Percentiles rank a stretch among this genome's conserved stretches.
Evolutionary conservation across 768 basidiomycete genomes (phyloP).

Genomic region (Leucocoprinus birnbaumii): DNA sequence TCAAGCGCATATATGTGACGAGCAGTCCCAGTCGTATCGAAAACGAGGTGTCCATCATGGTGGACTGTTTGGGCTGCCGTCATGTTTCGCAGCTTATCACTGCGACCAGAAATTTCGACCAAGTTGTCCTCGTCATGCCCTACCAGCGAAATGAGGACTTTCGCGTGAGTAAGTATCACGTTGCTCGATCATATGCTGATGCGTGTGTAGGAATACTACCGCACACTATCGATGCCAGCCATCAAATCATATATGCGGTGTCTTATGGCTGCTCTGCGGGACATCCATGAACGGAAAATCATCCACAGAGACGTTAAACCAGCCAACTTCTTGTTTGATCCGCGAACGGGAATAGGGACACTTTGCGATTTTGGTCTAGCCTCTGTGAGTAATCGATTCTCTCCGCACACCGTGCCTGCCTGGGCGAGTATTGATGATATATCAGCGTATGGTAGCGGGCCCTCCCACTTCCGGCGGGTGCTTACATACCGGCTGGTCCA

Average conservation of each 20-base stretch:
- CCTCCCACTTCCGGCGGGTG: slow-evolving; percentile 52
- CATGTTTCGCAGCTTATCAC: slow-evolving; percentile 94
- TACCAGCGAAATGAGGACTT: slow-evolving; percentile 93
- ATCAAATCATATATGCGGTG: slow-evolving; percentile 88
- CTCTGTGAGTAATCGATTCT: slow-evolving; percentile 55
- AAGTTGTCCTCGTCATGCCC: slow-evolving; percentile 93
- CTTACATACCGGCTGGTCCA: slow-evolving; percentile 70
- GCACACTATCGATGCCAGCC: slow-evolving; percentile 64
- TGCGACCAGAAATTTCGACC: slow-evolving; percentile 87
- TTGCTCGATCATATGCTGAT: background rate
- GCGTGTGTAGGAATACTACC: slow-evolving; percentile 67
- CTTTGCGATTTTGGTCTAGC: slow-evolving; percentile 96
- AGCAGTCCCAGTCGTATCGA: slow-evolving; percentile 89
- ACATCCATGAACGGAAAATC: slow-evolving; percentile 82
- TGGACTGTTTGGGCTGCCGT: slow-evolving; percentile 78
- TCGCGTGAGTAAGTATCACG: slow-evolving; percentile 56
- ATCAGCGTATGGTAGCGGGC: slow-evolving; percentile 54
- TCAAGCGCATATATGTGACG: slow-evolving; percentile 97
- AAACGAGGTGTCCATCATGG: slow-evolving; percentile 91
- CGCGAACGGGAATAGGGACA: slow-evolving; percentile 76
- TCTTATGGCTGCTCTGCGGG: slow-evolving; percentile 85
- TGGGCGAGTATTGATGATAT: background rate
- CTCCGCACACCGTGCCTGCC: no score
- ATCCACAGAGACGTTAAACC: slow-evolving; percentile 98
- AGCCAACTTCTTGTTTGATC: slow-evolving; percentile 95